Percentiles rank a stretch among this genome's conserved stretches.
phyloP scores from a whole-genome alignment of 2,329 filamentous ascomycete genomes.

The Didymosphaeria variabile region DNA sequence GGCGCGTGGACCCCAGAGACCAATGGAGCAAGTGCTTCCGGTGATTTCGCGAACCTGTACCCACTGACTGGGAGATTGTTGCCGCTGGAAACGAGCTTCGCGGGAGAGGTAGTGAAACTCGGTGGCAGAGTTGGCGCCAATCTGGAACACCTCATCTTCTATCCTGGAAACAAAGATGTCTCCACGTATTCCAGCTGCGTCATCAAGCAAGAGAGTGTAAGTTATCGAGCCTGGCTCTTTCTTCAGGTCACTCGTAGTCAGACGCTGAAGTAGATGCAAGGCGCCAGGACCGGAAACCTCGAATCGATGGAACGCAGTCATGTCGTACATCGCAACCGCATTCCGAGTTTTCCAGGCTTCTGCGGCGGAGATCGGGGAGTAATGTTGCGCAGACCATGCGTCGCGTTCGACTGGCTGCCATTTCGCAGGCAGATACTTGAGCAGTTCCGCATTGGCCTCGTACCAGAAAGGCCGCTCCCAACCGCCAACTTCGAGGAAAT shows the following conservation, averaged over 20 bases:
- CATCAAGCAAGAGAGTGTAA: slow-evolving; percentile 66
- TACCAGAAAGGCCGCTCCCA: slow-evolving; percentile 74
- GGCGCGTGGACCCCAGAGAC: slow-evolving; percentile 69
- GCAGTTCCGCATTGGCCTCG: slow-evolving; percentile 62
- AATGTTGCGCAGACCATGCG: slow-evolving; percentile 65
- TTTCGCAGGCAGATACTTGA: slow-evolving; percentile 60
- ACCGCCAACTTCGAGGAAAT: slow-evolving; percentile 66
- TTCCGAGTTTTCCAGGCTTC: slow-evolving; percentile 73
- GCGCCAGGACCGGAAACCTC: slow-evolving; percentile 68
- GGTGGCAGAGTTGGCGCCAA: slow-evolving; percentile 65
- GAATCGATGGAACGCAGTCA: slow-evolving; percentile 67
- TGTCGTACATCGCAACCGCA: slow-evolving; percentile 69
- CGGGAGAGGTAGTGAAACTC: slow-evolving; percentile 64
- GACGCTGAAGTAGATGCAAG: slow-evolving; percentile 61
- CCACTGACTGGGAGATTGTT: slow-evolving; percentile 52
- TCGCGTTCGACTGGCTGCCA: slow-evolving; percentile 67
- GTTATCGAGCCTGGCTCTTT: slow-evolving; percentile 61
- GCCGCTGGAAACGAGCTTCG: slow-evolving; percentile 61
- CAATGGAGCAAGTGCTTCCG: slow-evolving; percentile 67
- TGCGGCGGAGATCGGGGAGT: slow-evolving; percentile 66
- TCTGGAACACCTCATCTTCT: slow-evolving; percentile 60
- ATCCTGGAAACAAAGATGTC: slow-evolving; percentile 67
- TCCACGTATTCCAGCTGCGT: slow-evolving; percentile 62
- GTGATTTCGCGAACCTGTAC: slow-evolving; percentile 68
- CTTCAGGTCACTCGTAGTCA: slow-evolving; percentile 62